phyloP scores from a whole-genome alignment of 441 rosid species.

The Erysimum cheiri region DNA sequence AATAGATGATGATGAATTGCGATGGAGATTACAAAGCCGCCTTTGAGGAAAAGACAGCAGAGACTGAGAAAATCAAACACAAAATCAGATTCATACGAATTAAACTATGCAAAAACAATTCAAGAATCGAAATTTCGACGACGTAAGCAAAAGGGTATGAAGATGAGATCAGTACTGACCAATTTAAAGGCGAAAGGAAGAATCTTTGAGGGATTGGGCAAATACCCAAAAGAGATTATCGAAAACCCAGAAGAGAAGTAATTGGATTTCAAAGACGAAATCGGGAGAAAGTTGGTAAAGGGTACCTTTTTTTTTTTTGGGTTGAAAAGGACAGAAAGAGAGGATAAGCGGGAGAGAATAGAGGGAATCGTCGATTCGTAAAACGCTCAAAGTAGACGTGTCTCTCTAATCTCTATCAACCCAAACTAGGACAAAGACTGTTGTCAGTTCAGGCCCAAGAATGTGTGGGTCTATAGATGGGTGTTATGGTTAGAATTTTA shows the following conservation, averaged over 20 bases:
- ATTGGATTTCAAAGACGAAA: not conserved
- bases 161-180: constrained; percentile 44
- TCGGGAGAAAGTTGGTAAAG: constrained; percentile 18
- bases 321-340: constrained; percentile 22
- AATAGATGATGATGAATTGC: constrained; percentile 17
- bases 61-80: constrained; percentile 43
- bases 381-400: constrained; percentile 2
- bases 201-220: constrained; percentile 40
- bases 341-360: constrained; percentile 27
- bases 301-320: not conserved
- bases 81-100: constrained; percentile 11
- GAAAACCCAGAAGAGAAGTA: not conserved
- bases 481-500: too few relatives aligned
- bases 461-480: too few relatives aligned
- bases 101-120: not conserved
- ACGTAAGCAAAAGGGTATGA: not conserved
- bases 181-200: constrained; percentile 48
- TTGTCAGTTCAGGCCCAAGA: too few relatives aligned
- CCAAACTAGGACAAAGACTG: too few relatives aligned
- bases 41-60: constrained; percentile 23
- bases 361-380: constrained; percentile 24
- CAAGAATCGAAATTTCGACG: constrained; percentile 5
- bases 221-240: constrained; percentile 18
- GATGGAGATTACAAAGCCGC: constrained; percentile 47
- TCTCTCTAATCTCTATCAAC: not conserved